Conservation (phyloP, 2,329 filamentous ascomycete genomes). For the Pseudopyricularia cyperi region DNA sequence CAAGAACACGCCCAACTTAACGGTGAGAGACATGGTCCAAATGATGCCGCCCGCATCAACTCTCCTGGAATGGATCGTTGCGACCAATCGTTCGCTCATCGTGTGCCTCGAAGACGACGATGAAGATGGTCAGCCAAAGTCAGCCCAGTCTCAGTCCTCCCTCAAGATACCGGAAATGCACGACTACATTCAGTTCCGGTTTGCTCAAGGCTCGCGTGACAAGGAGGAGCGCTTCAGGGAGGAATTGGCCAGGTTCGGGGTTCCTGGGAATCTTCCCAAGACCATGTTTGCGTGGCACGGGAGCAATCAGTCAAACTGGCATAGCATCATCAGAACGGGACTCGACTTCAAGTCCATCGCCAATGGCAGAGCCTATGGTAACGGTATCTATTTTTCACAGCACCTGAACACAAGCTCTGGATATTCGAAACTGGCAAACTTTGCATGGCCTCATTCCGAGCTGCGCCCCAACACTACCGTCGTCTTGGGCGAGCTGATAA, state of each 20-base stretch:
- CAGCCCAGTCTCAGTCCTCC: not conserved
- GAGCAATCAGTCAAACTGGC: slow-evolving; percentile 67
- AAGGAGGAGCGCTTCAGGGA: slow-evolving; percentile 66
- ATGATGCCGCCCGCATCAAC: slow-evolving; percentile 53
- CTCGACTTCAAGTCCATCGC: slow-evolving; percentile 52
- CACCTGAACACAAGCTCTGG: slow-evolving; percentile 39
- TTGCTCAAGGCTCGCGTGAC: slow-evolving; percentile 78
- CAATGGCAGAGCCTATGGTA: slow-evolving; percentile 59
- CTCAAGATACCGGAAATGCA: slow-evolving; percentile 46
- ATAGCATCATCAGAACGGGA: slow-evolving; percentile 74
- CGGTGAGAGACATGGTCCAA: slow-evolving; percentile 31
- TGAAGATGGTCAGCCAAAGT: not conserved
- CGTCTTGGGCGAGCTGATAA: slow-evolving; percentile 77
- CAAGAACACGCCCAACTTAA: slow-evolving; percentile 19
- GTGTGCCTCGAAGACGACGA: slow-evolving; percentile 49
- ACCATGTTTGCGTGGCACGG: slow-evolving; percentile 85
- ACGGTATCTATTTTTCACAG: slow-evolving; percentile 72
- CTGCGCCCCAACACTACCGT: slow-evolving; percentile 48
- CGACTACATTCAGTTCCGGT: slow-evolving; percentile 68
- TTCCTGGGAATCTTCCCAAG: slow-evolving; percentile 20
- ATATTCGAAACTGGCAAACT: slow-evolving; percentile 25
- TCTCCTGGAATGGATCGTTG: slow-evolving; percentile 75
- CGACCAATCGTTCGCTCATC: slow-evolving; percentile 80
- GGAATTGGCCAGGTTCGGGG: slow-evolving; percentile 37
- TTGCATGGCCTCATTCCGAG: slow-evolving; percentile 52